Conservation (phyloP, 768 basidiomycete species). For the Bullera alba region DNA sequence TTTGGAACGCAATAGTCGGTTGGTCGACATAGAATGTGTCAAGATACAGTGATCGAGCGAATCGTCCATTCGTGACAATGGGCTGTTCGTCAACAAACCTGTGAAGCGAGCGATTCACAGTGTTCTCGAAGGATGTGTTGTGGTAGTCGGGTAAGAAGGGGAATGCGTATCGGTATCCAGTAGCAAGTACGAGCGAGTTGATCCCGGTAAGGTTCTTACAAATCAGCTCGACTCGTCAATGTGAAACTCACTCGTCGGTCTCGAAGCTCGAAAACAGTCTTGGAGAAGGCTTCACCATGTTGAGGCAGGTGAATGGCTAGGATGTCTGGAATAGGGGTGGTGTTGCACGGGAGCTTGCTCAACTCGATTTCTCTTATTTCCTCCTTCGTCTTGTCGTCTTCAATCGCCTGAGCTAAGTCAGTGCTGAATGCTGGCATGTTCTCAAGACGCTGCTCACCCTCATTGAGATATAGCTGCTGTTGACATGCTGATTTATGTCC, state of each 20-base stretch:
- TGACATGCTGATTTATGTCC: too few species aligned
- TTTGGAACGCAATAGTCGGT: slow-evolving; percentile 19
- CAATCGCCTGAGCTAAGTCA: too few species aligned
- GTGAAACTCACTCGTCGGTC: too few species aligned
- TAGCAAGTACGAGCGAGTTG: slow-evolving; percentile 4
- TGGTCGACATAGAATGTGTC: slow-evolving; percentile 18
- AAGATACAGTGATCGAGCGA: slow-evolving; percentile 10
- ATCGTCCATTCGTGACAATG: slow-evolving; percentile 12
- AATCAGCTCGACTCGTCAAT: too few species aligned
- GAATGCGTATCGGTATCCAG: slow-evolving; percentile 6
- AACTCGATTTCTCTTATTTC: too few species aligned
- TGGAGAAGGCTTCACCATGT: too few species aligned
- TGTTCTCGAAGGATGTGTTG: background rate
- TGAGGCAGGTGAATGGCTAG: background rate
- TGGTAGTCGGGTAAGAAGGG: slow-evolving; percentile 6
- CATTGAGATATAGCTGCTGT: too few species aligned
- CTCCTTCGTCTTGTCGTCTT: too few species aligned
- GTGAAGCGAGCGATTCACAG: background rate
- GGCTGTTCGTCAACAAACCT: slow-evolving; percentile 7
- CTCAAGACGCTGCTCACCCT: too few species aligned
- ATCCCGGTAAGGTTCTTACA: slow-evolving; percentile 5
- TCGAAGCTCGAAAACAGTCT: too few species aligned
- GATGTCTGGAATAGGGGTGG: slow-evolving; percentile 2
- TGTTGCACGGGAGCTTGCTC: too few species aligned
- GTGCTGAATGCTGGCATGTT: too few species aligned